A percentile compares a stretch with the other conserved stretches of the same genome.
Evolutionary conservation across 495 filamentous ascomycete genomes (phyloP).

Genomic region (Chlorociboria aeruginascens): DNA sequence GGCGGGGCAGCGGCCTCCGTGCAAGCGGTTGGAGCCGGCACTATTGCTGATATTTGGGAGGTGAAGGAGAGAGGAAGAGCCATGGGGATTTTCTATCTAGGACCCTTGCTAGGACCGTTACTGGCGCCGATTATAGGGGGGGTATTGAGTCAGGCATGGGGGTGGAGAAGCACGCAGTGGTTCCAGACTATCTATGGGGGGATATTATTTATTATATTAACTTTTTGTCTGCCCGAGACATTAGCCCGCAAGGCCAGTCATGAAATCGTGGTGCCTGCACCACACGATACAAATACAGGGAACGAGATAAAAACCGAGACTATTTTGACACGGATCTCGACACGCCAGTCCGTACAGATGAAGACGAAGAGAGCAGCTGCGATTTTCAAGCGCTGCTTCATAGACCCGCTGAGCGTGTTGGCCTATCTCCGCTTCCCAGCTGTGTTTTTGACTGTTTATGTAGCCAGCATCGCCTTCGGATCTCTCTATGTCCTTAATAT

Average conservation of each 20-base stretch:
- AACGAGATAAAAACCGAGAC: slow-evolving; percentile 11
- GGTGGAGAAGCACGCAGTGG: slow-evolving; percentile 83
- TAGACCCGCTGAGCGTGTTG: slow-evolving; percentile 73
- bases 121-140: slow-evolving; percentile 84
- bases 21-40: slow-evolving; percentile 86
- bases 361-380: slow-evolving; percentile 40
- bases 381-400: slow-evolving; percentile 50
- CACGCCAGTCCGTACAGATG: slow-evolving; percentile 45
- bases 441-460: slow-evolving; percentile 70
- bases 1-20: slow-evolving; percentile 81
- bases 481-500: slow-evolving; percentile 83
- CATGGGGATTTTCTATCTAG: slow-evolving; percentile 92
- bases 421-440: slow-evolving; percentile 72
- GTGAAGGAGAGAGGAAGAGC: slow-evolving; percentile 64
- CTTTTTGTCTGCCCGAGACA: slow-evolving; percentile 64
- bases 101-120: slow-evolving; percentile 75
- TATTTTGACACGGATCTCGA: slow-evolving; percentile 44
- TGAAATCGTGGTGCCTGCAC: slow-evolving; percentile 2
- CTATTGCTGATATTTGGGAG: slow-evolving; percentile 89
- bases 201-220: slow-evolving; percentile 44
- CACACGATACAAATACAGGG: slow-evolving; percentile 6
- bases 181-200: slow-evolving; percentile 73
- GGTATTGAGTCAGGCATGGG: slow-evolving; percentile 52
- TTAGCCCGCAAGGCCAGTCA: slow-evolving; percentile 25
- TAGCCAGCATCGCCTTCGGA: slow-evolving; percentile 70